Evolutionary conservation across 2,329 filamentous ascomycete genomes (phyloP), one percentile per base, ranked within the genome.

Genomic region (Elsinoe arachidis): DNA sequence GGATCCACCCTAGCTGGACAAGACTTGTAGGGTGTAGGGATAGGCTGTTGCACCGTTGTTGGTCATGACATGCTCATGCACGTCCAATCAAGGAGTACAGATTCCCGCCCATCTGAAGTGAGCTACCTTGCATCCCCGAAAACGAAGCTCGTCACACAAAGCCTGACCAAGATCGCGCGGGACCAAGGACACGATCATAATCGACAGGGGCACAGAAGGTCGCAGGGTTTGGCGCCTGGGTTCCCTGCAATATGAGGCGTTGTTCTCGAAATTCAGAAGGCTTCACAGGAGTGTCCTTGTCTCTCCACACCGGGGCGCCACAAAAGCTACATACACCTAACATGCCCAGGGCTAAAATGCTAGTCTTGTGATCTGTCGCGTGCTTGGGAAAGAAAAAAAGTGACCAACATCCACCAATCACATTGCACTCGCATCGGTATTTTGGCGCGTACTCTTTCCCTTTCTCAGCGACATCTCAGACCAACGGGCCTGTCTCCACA

Each of bases 211-310:
- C 38, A 43, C 19, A 11, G 17, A 23, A 12, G 15, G 41, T 44
- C 17, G 23, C 41, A 14, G 14, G 9, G 19, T 23, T 46, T 17
- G 41, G 17, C 21, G 26, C 41, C 41, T 30, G 21, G 41, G 41
- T 11, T 46, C 41, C 26, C n/a, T 23, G 41, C 41, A 46, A 11
- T 46, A 19, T 46, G 41, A 14, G 41, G 41, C 41, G 41, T 46
- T 51, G 46, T 51, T 51, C 46, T 51, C 46, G 46, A 51, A 51
- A 51, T 51, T 35, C 30, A 19, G 46, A 51, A 51, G 46, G 46
- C 46, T 34, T 34, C 15, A 7, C 3, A 35, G 46, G 46, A 51
- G 26, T 26, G 10, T 17, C 15, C 46, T 51, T 51, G 46, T 51
- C 26, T 51, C 46, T 51, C 46, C 46, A 51, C 46, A n/a, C 46